Percentiles rank a stretch among this genome's conserved stretches.
Evolutionary conservation across 768 basidiomycete genomes (phyloP).

Genomic region (Auriscalpium orientale): DNA sequence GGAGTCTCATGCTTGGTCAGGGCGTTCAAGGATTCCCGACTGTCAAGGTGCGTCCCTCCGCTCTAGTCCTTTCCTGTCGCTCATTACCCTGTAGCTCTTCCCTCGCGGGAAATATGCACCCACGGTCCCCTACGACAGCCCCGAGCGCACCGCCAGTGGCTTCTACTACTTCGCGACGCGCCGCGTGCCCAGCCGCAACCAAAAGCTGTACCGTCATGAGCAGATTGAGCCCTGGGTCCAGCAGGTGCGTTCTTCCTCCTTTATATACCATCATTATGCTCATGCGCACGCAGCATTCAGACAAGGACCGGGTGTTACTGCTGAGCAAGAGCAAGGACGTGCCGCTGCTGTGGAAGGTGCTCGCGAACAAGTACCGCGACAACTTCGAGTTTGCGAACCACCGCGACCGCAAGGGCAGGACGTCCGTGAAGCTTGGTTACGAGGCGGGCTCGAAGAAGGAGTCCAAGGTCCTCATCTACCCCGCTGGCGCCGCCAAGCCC

Average conservation of each 20-base stretch:
- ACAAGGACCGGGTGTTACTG: conserved; percentile 53
- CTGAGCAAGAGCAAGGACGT: conserved; percentile 69
- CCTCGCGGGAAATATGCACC: conserved; percentile 62
- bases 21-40: conserved; percentile 90
- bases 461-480: conserved; percentile 68
- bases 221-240: conserved; percentile 64
- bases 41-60: conserved; percentile 51
- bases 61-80: neutral
- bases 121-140: conserved; percentile 57
- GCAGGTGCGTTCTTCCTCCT: conserved; percentile 39
- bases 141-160: conserved; percentile 62
- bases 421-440: conserved; percentile 51
- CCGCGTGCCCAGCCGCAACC: conserved; percentile 66
- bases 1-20: conserved; percentile 21
- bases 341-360: conserved; percentile 74
- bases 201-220: conserved; percentile 45
- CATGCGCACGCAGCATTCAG: conserved; percentile 24
- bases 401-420: conserved; percentile 57
- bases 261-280: neutral
- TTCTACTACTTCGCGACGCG: conserved; percentile 72
- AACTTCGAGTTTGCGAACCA: conserved; percentile 56
- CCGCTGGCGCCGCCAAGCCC: conserved; percentile 46
- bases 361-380: conserved; percentile 64
- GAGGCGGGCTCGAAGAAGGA: conserved; percentile 41
- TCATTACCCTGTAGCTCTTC: conserved; percentile 47